Evolutionary conservation across 2,329 filamentous ascomycete species (phyloP).

Genomic region (Endoconidiophora laricicola): DNA sequence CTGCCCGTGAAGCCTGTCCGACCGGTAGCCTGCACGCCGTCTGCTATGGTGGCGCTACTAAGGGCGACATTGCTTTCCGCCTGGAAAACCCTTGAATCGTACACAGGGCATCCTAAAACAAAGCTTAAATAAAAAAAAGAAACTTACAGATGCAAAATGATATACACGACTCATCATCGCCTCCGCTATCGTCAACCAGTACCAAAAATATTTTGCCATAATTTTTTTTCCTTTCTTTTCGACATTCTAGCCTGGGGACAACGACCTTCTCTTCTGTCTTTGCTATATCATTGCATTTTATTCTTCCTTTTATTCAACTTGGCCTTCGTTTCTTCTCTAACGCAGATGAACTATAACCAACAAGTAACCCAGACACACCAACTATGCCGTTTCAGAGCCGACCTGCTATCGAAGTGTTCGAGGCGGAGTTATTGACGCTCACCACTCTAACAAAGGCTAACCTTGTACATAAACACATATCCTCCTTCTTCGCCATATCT

Average conservation of each 20-base stretch:
- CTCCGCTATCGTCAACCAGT: too few relatives aligned
- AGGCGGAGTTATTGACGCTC: not conserved
- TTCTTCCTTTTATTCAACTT: not conserved
- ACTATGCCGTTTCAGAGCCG: not conserved
- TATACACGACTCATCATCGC: too few relatives aligned
- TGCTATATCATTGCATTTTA: not conserved
- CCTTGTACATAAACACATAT: too few relatives aligned
- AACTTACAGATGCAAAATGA: not conserved
- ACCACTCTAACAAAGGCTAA: too few relatives aligned
- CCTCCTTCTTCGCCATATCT: not conserved
- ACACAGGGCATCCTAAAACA: not conserved
- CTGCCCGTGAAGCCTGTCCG: slow-evolving; percentile 33
- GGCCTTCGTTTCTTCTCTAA: not conserved
- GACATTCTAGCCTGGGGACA: not conserved
- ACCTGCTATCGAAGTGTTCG: slow-evolving; percentile 7
- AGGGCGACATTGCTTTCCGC: slow-evolving; percentile 28
- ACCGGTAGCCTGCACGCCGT: slow-evolving; percentile 30
- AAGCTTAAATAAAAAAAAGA: not conserved
- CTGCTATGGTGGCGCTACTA: slow-evolving; percentile 31
- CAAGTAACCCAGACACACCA: not conserved
- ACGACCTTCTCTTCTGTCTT: not conserved
- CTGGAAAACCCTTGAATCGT: slow-evolving; percentile 16
- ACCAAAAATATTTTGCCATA: too few relatives aligned
- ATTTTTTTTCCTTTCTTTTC: not conserved
- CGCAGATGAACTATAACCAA: not conserved